Conservation (phyloP, 768 basidiomycete species). For the Naganishia friedmannii region DNA sequence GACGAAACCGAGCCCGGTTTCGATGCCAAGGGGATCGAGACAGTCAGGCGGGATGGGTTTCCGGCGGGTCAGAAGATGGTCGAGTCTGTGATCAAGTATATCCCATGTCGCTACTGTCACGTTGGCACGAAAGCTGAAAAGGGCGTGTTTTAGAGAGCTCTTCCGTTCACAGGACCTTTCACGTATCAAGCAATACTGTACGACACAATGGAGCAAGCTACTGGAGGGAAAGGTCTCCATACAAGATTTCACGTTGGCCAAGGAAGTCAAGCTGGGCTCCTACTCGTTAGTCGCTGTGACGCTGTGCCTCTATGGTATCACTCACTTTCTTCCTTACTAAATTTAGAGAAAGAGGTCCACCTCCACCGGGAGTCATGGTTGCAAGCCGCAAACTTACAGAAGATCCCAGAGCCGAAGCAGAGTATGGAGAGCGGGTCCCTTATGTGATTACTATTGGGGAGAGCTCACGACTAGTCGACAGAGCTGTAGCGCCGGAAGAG, state of each 20-base stretch:
- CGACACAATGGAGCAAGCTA: conserved; percentile 76
- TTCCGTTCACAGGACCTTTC: conserved; percentile 88
- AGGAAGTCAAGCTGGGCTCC: conserved; percentile 87
- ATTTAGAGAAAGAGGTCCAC: conserved; percentile 73
- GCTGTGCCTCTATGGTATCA: background rate
- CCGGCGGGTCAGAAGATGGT: conserved; percentile 88
- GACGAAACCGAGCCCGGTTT: conserved; percentile 76
- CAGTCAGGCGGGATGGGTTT: conserved; percentile 86
- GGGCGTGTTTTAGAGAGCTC: conserved; percentile 63
- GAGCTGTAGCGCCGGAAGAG: conserved; percentile 71
- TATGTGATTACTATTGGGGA: conserved; percentile 76
- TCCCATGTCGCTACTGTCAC: no score
- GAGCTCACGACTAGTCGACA: conserved; percentile 65
- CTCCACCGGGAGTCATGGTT: conserved; percentile 87
- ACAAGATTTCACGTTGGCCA: conserved; percentile 93
- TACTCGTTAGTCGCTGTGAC: conserved; percentile 64
- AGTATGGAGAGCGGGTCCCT: conserved; percentile 89
- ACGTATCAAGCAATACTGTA: conserved; percentile 82
- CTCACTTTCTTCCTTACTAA: background rate
- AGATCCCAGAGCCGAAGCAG: conserved; percentile 78
- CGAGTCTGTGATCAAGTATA: conserved; percentile 81
- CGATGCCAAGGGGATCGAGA: conserved; percentile 98
- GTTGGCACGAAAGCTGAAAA: conserved; percentile 1
- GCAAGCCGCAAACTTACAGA: conserved; percentile 70
- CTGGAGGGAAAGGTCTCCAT: conserved; percentile 73